Percentiles rank a stretch among this genome's conserved stretches.
Conservation (phyloP, 169 alveolate species). For the Amoebophrya sp. region DNA sequence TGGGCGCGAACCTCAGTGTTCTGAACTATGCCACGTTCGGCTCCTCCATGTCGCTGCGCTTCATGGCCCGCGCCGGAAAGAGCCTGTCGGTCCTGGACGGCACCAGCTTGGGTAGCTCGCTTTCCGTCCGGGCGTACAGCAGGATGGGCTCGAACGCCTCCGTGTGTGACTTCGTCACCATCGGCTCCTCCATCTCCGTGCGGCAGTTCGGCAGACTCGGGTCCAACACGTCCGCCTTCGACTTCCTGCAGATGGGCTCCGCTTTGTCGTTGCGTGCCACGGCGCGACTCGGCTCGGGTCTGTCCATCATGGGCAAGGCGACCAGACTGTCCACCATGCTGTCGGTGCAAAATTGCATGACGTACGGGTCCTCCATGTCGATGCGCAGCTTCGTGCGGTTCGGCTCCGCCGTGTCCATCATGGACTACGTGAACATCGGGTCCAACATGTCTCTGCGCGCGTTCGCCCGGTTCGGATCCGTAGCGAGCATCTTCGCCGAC, state of each 20-base stretch:
- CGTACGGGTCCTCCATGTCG: background rate
- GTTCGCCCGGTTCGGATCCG: background rate
- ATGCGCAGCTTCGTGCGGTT: constrained; percentile 19
- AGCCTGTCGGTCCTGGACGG: background rate
- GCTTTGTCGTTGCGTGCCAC: background rate
- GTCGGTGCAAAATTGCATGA: background rate
- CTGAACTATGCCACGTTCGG: background rate
- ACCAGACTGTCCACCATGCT: background rate
- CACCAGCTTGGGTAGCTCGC: background rate
- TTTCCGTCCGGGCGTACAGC: background rate
- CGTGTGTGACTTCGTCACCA: background rate
- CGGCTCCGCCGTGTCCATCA: background rate
- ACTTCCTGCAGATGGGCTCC: constrained; percentile 10
- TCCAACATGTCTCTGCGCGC: background rate
- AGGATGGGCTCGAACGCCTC: constrained; percentile 12
- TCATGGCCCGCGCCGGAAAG: background rate
- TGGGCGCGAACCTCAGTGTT: background rate
- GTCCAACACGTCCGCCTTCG: background rate
- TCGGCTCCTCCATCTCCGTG: constrained; percentile 8
- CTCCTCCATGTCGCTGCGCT: background rate
- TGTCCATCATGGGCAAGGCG: constrained; percentile 17
- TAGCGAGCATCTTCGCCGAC: background rate
- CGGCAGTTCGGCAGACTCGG: constrained; percentile 8
- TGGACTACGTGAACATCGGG: constrained; percentile 7
- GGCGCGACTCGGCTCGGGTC: background rate